Evolutionary conservation across 2,329 filamentous ascomycete species (phyloP), one percentile per base, ranked within the genome.

Genomic region (Exophiala phaeomuriformis): DNA sequence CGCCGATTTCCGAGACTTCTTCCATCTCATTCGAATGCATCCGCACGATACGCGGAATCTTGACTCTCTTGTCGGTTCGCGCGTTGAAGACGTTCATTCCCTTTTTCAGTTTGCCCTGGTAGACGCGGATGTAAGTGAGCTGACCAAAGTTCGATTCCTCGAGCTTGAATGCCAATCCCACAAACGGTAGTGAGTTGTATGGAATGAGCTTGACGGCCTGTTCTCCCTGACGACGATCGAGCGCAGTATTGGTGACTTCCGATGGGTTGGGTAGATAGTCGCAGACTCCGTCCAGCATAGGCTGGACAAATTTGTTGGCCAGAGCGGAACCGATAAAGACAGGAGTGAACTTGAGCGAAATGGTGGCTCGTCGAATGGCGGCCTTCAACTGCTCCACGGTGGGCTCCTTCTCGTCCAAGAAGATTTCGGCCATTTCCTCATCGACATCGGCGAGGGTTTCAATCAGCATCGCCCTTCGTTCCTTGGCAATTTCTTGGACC

Each of bases 21-120:
- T 98, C 93, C 91, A 98, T 95, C 68, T 98, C 93, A 68, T 97
- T 95, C 43, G 90, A 95, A 77, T 98, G 93, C 93, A 98, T 98
- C 59, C 93, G 89, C 58, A 98, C 93, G 65, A 98, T 97, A 67
- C 91, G 87, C 19, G 93, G 93, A 53, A 98, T 85, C 72, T 94
- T 90, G 68, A 98, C 86, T 77, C 91, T 96, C 79, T 96, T 95
- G 71, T 91, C 87, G 60, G 83, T 94, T 64, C 90, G 84, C 5
- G 90, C 90, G 72, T 97, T 98, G 80, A 85, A 95, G 51, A 98
- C 83, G 68, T 90, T 89, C 67, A 85, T 80, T 47, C 90, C 88
- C 78, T 95, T 97, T 69, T 78, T 85, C 56, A 98, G 76, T 27
- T 84, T 84, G 63, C 93, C 93, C 72, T 98, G 93, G 75, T 98